Evolutionary conservation across 305 asterid species (phyloP).

Genomic region (Nicotiana rustica): DNA sequence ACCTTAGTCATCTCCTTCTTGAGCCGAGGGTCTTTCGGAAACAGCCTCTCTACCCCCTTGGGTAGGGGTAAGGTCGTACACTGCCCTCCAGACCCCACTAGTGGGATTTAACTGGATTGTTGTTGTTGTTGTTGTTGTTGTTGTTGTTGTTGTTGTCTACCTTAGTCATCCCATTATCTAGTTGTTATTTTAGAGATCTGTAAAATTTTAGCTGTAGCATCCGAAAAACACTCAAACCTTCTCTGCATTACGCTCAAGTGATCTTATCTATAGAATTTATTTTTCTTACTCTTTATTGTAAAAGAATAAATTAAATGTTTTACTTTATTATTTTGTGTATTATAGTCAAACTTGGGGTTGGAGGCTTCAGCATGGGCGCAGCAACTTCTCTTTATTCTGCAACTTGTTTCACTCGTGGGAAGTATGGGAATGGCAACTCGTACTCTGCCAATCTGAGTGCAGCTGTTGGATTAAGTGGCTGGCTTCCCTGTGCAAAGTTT

Average conservation of each 20-base stretch:
- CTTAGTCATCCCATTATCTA: constrained; percentile 24
- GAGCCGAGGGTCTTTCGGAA: no score
- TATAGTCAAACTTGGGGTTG: constrained; percentile 84
- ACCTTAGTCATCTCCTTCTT: not conserved
- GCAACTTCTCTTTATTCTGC: constrained; percentile 80
- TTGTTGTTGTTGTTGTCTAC: not conserved
- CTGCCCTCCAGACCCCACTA: no score
- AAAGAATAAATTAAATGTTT: not conserved
- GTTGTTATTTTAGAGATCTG: constrained; percentile 9
- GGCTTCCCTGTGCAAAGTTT: constrained; percentile 86
- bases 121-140: not conserved
- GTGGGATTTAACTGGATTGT: no score
- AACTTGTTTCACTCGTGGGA: constrained; percentile 67
- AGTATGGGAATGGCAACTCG: constrained; percentile 66
- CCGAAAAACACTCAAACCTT: not conserved
- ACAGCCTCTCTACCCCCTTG: no score
- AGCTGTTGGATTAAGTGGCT: constrained; percentile 83
- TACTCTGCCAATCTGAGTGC: constrained; percentile 67
- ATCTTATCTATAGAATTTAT: not conserved
- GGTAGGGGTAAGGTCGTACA: no score
- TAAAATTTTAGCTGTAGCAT: not conserved
- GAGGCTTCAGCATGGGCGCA: constrained; percentile 96
- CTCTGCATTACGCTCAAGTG: not conserved
- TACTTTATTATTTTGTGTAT: constrained; percentile 31
- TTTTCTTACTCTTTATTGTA: not conserved